Conservation (phyloP, 148 eudicot species). For the Chenopodium quinoa region DNA sequence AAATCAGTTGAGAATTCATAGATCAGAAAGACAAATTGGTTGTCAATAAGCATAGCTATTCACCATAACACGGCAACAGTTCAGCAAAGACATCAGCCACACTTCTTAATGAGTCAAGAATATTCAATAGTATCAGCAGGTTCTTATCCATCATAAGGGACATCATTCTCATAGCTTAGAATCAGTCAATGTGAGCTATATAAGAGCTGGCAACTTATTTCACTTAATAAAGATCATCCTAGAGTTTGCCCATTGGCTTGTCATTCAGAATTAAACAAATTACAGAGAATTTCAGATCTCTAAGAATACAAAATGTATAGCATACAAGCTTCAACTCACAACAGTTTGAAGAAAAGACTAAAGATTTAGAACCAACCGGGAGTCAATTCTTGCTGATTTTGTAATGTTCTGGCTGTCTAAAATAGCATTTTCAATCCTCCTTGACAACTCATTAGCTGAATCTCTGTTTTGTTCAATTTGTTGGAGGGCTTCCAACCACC, state of each 20-base stretch:
- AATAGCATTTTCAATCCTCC: constrained; percentile 75
- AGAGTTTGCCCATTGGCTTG: neutral
- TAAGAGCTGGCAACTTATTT: neutral
- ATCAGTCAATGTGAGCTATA: neutral
- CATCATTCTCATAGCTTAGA: neutral
- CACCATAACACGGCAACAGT: neutral
- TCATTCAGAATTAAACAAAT: neutral
- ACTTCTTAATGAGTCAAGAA: neutral
- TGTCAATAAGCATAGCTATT: neutral
- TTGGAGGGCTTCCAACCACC: constrained; percentile 87
- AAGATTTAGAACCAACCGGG: constrained; percentile 44
- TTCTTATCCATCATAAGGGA: constrained; percentile 1
- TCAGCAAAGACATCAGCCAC: neutral
- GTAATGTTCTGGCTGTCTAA: constrained; percentile 53
- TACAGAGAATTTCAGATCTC: neutral
- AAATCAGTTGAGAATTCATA: neutral
- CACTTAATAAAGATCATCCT: neutral
- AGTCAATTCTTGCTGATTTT: constrained; percentile 48
- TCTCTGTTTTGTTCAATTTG: constrained; percentile 65
- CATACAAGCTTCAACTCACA: neutral
- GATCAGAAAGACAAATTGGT: constrained; percentile 4
- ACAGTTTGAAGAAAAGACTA: neutral
- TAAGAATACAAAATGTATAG: neutral
- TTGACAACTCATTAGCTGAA: constrained; percentile 44
- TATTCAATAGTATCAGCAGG: neutral